These are phyloP conservation scores for Danielozyma ontarioensis DNA, from an alignment of 805 yeast genomes.

Conservation along the genomic window DNA sequence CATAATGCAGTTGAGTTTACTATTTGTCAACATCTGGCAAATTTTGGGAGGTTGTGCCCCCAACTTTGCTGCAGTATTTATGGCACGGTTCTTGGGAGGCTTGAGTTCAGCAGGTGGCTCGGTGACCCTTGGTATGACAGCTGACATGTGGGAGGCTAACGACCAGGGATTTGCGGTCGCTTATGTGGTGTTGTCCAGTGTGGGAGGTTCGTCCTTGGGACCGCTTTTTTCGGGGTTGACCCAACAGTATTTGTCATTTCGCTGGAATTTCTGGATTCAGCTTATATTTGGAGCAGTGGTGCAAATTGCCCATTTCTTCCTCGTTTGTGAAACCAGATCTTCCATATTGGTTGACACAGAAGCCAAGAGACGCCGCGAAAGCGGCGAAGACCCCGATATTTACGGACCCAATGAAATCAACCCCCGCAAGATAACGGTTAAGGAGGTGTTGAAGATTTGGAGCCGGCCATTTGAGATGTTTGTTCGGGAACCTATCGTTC, in stretches of 20 bases:
- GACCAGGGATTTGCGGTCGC: conserved; percentile 30
- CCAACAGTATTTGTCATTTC: conserved; percentile 13
- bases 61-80: conserved; percentile 19
- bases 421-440: conserved; percentile 11
- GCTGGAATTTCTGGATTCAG: conserved; percentile 29
- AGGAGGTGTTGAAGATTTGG: conserved; percentile 27
- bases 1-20: conserved; percentile 24
- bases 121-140: conserved; percentile 28
- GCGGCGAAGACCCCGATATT: conserved; percentile 26
- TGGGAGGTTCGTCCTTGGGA: conserved; percentile 26
- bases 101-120: conserved; percentile 30
- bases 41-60: conserved; percentile 27
- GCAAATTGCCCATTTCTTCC: conserved; percentile 27
- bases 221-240: conserved; percentile 24
- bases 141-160: conserved; percentile 29
- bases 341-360: conserved; percentile 29
- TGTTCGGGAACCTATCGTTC: conserved; percentile 32
- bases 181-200: conserved; percentile 26
- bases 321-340: conserved; percentile 31
- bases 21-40: conserved; percentile 28
- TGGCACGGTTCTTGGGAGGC: conserved; percentile 25
- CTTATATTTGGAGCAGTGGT: conserved; percentile 29
- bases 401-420: conserved; percentile 32
- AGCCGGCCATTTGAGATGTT: conserved; percentile 36
- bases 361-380: conserved; percentile 30